These are phyloP conservation scores for Hanseniaspora thailandica DNA, from an alignment of 805 yeast genomes.

Conservation along the genomic window DNA sequence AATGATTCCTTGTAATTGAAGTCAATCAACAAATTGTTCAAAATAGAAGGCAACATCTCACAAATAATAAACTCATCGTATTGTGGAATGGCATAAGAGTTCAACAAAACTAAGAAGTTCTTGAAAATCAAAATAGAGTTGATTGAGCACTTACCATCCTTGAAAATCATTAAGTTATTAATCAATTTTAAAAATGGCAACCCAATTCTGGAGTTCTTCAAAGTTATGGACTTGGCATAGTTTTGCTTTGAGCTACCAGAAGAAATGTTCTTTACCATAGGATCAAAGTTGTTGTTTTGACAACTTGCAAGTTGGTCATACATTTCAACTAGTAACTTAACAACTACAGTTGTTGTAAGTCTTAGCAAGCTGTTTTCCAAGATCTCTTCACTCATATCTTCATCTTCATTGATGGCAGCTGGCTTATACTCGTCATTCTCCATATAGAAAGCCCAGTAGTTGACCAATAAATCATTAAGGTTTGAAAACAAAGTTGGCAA, in stretches of 20 bases:
- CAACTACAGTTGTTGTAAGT: conserved; percentile 86
- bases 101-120: conserved; percentile 55
- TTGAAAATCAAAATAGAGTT: conserved; percentile 75
- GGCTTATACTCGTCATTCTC: conserved; percentile 33
- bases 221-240: conserved; percentile 54
- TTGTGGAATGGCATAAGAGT: conserved; percentile 50
- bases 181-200: conserved; percentile 69
- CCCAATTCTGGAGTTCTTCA: conserved; percentile 51
- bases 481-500: conserved; percentile 66
- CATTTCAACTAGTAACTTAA: conserved; percentile 71
- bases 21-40: conserved; percentile 56
- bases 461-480: conserved; percentile 60
- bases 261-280: conserved; percentile 23
- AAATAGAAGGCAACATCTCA: conserved; percentile 55
- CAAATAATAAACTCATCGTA: conserved; percentile 50
- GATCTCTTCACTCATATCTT: conserved; percentile 89
- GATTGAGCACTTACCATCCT: conserved; percentile 85
- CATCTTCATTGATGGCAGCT: conserved; percentile 55
- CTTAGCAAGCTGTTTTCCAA: conserved; percentile 91
- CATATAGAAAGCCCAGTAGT: conserved; percentile 50
- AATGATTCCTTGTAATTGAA: conserved; percentile 77
- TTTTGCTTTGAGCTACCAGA: conserved; percentile 43
- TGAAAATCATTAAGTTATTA: conserved; percentile 65
- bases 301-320: conserved; percentile 61
- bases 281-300: conserved; percentile 17